These are phyloP conservation scores for Cocos nucifera DNA, from an alignment of 176 grass and related monocot genomes.

Conservation along the genomic window DNA sequence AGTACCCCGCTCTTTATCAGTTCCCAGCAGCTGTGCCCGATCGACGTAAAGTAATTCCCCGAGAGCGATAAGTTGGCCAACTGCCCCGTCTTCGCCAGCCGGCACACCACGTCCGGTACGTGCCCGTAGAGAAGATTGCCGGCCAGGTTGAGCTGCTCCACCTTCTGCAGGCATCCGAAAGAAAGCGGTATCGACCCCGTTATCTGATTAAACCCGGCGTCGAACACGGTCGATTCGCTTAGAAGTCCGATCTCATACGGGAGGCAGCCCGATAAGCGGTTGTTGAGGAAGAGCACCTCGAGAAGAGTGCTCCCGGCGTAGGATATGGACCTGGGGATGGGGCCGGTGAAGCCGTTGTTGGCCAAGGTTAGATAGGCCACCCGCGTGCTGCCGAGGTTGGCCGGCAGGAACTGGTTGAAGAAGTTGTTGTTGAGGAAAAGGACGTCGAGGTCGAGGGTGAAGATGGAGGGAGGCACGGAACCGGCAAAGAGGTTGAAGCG, in stretches of 20 bases:
- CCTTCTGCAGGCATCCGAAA: constrained; percentile 57
- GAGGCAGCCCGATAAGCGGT: constrained; percentile 73
- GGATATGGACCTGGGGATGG: constrained; percentile 57
- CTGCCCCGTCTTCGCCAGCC: constrained; percentile 28
- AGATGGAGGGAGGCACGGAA: constrained; percentile 32
- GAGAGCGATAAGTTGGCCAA: constrained; percentile 24
- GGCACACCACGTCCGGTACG: constrained; percentile 75
- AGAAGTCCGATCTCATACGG: constrained; percentile 77
- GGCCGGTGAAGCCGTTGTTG: constrained; percentile 71
- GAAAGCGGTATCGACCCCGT: constrained; percentile 75
- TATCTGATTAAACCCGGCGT: constrained; percentile 77
- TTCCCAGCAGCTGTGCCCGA: constrained; percentile 4
- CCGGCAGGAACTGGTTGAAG: constrained; percentile 40
- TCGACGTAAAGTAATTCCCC: constrained; percentile 15
- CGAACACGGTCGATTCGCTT: constrained; percentile 69
- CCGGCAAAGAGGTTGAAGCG: constrained; percentile 54
- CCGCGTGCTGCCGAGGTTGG: constrained; percentile 56
- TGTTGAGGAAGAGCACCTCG: constrained; percentile 91
- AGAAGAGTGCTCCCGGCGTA: constrained; percentile 31
- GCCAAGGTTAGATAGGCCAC: constrained; percentile 77
- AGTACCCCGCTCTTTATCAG: constrained; percentile 2
- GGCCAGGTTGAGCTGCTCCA: constrained; percentile 79
- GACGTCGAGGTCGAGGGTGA: constrained; percentile 36
- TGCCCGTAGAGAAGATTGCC: constrained; percentile 61
- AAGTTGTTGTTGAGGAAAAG: constrained; percentile 95